These are phyloP conservation scores for Colletotrichum liriopes DNA, from an alignment of 2,329 filamentous ascomycete genomes.

Conservation along the genomic window DNA sequence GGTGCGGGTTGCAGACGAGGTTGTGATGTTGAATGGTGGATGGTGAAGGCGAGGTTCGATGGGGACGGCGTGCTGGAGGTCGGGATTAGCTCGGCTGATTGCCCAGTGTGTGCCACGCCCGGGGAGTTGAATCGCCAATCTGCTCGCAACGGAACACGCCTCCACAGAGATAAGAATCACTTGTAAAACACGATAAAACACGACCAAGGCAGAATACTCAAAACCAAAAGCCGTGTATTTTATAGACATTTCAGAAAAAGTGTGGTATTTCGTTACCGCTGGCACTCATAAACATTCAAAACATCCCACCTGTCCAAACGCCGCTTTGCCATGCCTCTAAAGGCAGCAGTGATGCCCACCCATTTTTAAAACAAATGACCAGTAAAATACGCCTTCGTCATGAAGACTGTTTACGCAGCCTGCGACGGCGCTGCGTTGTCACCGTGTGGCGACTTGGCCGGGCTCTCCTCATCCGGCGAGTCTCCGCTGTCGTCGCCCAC, in stretches of 20 bases:
- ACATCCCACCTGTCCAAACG: conserved; percentile 33
- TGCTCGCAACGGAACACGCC: not conserved
- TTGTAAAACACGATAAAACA: no score
- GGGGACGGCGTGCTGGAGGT: not conserved
- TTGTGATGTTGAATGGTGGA: conserved; percentile 1
- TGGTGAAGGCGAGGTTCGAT: conserved; percentile 5
- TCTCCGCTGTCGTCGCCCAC: conserved; percentile 45
- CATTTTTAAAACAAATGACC: conserved; percentile 31
- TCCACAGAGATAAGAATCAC: not conserved
- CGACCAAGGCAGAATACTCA: not conserved
- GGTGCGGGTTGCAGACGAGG: not conserved
- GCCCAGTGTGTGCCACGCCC: not conserved
- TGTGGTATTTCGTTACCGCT: conserved; percentile 42
- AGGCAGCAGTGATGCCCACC: conserved; percentile 38
- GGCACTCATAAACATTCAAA: conserved; percentile 37
- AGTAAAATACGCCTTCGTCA: conserved; percentile 1
- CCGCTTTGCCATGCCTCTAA: conserved; percentile 40
- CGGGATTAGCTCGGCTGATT: conserved; percentile 38
- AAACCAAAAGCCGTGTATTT: not conserved
- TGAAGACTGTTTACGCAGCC: conserved; percentile 4
- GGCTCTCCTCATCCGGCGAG: conserved; percentile 41
- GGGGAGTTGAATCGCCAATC: not conserved
- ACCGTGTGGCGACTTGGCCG: conserved; percentile 27
- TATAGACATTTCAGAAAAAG: conserved; percentile 12
- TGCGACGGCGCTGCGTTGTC: conserved; percentile 13